Evolutionary conservation across 2,329 filamentous ascomycete genomes (phyloP), one percentile per base, ranked within the genome.

Genomic region (Diaporthe ilicicola): DNA sequence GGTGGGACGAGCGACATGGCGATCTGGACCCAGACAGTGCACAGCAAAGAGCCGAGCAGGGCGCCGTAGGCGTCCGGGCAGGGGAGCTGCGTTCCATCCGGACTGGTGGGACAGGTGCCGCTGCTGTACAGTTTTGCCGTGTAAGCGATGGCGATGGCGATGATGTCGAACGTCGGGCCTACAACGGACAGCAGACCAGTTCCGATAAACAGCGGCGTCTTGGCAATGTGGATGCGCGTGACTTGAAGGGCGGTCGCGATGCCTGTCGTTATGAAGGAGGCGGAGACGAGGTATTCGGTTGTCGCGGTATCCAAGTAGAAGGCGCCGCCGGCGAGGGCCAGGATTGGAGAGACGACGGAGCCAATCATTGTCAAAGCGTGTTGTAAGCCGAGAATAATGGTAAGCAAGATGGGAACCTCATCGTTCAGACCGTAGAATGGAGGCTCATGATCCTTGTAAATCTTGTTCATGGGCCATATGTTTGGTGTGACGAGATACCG

Each of bases 351-450:
- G n/a, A 83, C 80, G 55, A 84, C 78, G n/a, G 86, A 87, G 32
- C 87, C 88, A 74, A 89, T 80, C 91, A 93, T 93, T 50, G 89
- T 87, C 39, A 93, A 83, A 9, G 91, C 87, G 81, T 93, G 91
- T 77, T 93, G 91, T 48, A 93, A 87, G 4, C 91, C 91, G 27
- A 93, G 83, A 27, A 93, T 83, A 9, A 93, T 78, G 15, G 89
- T 91, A 27, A 93, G 83, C 1, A 93, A 77, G 2, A 93, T 84
- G 0, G 91, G 91, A 79, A 93, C 90, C n/a, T 84, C 83, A 75
- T 92, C 91, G 73, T 93, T 83, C 3, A 93, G 86, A 8, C 90
- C 91, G 75, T 93, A 93, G 81, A 93, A 93, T 0, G 91, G 91
- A 3, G 89, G 87, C n/a, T 79, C 77, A 55, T 82, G 75, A 70